A percentile compares a stretch with the other conserved stretches of the same genome.
Evolutionary conservation across 345 rosid genomes (phyloP).

Genomic region (Brassica rapa): DNA sequence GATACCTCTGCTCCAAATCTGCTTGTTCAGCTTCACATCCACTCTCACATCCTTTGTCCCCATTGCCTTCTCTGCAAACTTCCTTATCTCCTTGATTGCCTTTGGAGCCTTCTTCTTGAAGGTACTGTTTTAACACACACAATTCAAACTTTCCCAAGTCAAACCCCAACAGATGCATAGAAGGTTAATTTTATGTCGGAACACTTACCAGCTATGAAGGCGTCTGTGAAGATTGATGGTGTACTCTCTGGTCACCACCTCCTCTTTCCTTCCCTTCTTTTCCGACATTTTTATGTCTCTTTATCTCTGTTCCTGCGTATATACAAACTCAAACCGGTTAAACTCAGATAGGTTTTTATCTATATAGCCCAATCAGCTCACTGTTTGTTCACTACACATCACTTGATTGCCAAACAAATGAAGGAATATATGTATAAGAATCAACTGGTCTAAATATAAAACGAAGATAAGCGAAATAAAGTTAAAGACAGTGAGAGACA

Average conservation of each 20-base stretch:
- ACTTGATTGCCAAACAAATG: neutral
- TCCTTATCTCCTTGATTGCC: conserved; percentile 71
- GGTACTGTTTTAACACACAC: conserved; percentile 46
- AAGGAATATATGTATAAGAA: neutral
- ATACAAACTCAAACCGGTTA: neutral
- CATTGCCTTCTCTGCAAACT: conserved; percentile 64
- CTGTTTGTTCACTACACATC: neutral
- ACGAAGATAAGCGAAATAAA: neutral
- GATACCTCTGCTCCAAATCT: conserved; percentile 69
- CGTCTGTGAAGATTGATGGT: conserved; percentile 44
- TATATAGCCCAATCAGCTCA: neutral
- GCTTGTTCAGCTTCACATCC: conserved; percentile 64
- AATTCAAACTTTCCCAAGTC: neutral
- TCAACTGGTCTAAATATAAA: neutral
- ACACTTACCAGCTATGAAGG: conserved; percentile 72
- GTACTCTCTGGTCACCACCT: conserved; percentile 84
- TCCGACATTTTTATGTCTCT: conserved; percentile 58
- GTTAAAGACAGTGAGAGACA: neutral
- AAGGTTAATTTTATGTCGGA: neutral
- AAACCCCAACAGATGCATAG: neutral
- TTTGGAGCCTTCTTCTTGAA: conserved; percentile 75
- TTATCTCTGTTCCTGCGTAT: conserved; percentile 10
- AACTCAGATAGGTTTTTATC: neutral
- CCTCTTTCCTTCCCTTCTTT: conserved; percentile 72
- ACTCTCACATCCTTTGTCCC: conserved; percentile 41